A percentile compares a stretch with the other conserved stretches of the same genome.
Evolutionary conservation across 108 stramenopile genomes (phyloP).

Genomic region (Nitzschia inconspicua): DNA sequence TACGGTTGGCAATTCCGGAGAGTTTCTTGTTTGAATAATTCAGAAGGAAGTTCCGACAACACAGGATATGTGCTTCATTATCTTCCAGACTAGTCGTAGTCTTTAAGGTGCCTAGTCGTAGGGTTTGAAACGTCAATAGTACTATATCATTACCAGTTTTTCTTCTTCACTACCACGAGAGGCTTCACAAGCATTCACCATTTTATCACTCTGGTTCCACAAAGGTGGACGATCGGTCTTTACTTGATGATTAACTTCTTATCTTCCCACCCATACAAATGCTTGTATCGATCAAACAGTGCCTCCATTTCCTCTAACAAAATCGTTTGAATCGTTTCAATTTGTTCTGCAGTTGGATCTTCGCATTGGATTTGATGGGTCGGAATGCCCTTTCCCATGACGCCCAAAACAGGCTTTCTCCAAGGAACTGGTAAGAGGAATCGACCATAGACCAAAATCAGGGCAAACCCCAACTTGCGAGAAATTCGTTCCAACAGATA

Average conservation of each 20-base stretch:
- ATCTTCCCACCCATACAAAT: slow-evolving; percentile 35
- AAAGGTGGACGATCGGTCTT: too few relatives aligned
- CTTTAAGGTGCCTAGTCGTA: too few relatives aligned
- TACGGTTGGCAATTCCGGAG: too few relatives aligned
- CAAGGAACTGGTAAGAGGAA: slow-evolving; percentile 41
- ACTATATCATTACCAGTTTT: too few relatives aligned
- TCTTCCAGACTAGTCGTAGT: too few relatives aligned
- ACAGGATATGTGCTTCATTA: too few relatives aligned
- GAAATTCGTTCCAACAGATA: slow-evolving; percentile 26
- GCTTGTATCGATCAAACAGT: slow-evolving; percentile 38
- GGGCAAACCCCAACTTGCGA: slow-evolving; percentile 36
- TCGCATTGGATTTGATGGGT: slow-evolving; percentile 35
- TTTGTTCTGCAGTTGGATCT: slow-evolving; percentile 38
- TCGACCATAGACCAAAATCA: slow-evolving; percentile 40
- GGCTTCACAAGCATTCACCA: too few relatives aligned
- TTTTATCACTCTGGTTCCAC: too few relatives aligned
- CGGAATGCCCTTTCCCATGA: slow-evolving; percentile 36
- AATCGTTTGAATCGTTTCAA: slow-evolving; percentile 12
- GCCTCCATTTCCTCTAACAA: slow-evolving; percentile 30
- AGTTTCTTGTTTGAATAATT: too few relatives aligned
- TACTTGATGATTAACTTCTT: slow-evolving; percentile 38
- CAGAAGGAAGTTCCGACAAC: too few relatives aligned
- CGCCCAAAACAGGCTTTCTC: slow-evolving; percentile 26
- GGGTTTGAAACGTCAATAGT: too few relatives aligned
- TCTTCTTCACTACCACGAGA: too few relatives aligned